Percentiles rank a stretch among this genome's conserved stretches.
These are phyloP conservation scores for Colletotrichum eremochloae DNA, from an alignment of 2,329 filamentous ascomycete genomes.

Conservation along the genomic window DNA sequence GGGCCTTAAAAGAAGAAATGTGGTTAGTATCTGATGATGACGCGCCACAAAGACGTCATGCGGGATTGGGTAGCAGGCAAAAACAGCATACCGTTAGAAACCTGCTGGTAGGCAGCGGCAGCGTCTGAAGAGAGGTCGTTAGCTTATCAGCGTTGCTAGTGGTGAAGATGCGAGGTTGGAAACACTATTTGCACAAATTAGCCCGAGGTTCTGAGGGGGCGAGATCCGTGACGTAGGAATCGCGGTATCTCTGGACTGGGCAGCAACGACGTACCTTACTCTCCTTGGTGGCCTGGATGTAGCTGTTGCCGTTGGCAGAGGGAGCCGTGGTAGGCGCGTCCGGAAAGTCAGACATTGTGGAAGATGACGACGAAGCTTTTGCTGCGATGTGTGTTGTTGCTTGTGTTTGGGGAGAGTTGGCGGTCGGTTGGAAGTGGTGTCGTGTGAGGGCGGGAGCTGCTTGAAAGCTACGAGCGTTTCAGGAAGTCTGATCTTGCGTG, in stretches of 20 bases:
- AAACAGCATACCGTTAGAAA: slow-evolving; percentile 60
- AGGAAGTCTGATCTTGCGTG: slow-evolving; percentile 31
- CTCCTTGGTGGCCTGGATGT: slow-evolving; percentile 62
- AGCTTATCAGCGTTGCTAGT: slow-evolving; percentile 48
- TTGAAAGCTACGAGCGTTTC: slow-evolving; percentile 38
- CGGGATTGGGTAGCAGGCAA: neutral
- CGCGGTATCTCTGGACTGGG: slow-evolving; percentile 11
- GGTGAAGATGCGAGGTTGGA: slow-evolving; percentile 45
- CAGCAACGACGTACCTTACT: slow-evolving; percentile 63
- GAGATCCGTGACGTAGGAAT: slow-evolving; percentile 21
- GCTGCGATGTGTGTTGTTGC: slow-evolving; percentile 26
- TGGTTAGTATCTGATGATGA: slow-evolving; percentile 26
- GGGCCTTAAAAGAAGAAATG: slow-evolving; percentile 59
- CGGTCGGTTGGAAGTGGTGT: slow-evolving; percentile 29
- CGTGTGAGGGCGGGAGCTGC: slow-evolving; percentile 38
- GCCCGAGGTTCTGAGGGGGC: slow-evolving; percentile 42
- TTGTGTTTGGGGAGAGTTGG: slow-evolving; percentile 44
- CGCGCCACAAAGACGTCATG: slow-evolving; percentile 29
- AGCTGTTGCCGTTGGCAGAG: slow-evolving; percentile 61
- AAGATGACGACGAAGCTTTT: slow-evolving; percentile 46
- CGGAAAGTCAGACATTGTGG: slow-evolving; percentile 59
- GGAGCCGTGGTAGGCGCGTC: slow-evolving; percentile 49
- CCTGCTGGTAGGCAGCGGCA: slow-evolving; percentile 61
- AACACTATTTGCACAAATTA: slow-evolving; percentile 54
- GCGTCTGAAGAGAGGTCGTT: slow-evolving; percentile 58